These are phyloP conservation scores for Chlamydomonas asymmetrica DNA, from an alignment of 139 green algal genomes.

Conservation along the genomic window DNA sequence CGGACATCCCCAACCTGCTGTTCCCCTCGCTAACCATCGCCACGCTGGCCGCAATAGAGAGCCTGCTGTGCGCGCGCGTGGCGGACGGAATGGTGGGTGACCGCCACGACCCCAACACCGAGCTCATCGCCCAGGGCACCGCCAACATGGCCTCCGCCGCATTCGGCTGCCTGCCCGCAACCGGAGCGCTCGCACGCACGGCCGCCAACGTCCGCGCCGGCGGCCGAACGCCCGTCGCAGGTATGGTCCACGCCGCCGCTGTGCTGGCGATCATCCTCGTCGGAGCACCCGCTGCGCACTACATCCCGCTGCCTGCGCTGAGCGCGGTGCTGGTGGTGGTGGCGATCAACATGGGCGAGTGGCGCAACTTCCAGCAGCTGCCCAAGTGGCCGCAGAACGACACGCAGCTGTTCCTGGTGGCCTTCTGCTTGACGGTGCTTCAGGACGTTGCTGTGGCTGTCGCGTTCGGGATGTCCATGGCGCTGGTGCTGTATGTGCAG, in stretches of 20 bases:
- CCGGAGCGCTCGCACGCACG: slow-evolving; percentile 38
- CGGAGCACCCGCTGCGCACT: slow-evolving; percentile 13
- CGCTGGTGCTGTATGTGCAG: slow-evolving; percentile 29
- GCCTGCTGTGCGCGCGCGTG: slow-evolving; percentile 38
- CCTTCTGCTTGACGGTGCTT: slow-evolving; percentile 37
- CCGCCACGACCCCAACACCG: slow-evolving; percentile 40
- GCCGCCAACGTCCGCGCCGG: slow-evolving; percentile 36
- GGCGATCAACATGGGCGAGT: slow-evolving; percentile 46
- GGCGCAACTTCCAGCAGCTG: slow-evolving; percentile 37
- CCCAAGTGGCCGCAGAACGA: slow-evolving; percentile 2
- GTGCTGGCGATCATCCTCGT: slow-evolving; percentile 9
- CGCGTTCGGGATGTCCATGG: slow-evolving; percentile 34
- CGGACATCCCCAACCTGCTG: slow-evolving; percentile 11
- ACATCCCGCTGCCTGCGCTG: slow-evolving; percentile 35
- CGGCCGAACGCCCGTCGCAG: slow-evolving; percentile 28
- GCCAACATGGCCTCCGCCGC: slow-evolving; percentile 34
- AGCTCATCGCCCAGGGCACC: slow-evolving; percentile 36
- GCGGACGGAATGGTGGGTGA: slow-evolving; percentile 35
- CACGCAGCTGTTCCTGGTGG: neutral
- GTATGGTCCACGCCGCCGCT: slow-evolving; percentile 25
- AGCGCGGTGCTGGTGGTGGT: slow-evolving; percentile 33
- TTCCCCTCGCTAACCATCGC: slow-evolving; percentile 32
- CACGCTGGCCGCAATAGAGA: slow-evolving; percentile 32
- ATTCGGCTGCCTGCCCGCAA: slow-evolving; percentile 34
- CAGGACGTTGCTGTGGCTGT: slow-evolving; percentile 40